Base-by-base conservation (phyloP, 345 rosid species). In the Citrus sinensis region DNA sequence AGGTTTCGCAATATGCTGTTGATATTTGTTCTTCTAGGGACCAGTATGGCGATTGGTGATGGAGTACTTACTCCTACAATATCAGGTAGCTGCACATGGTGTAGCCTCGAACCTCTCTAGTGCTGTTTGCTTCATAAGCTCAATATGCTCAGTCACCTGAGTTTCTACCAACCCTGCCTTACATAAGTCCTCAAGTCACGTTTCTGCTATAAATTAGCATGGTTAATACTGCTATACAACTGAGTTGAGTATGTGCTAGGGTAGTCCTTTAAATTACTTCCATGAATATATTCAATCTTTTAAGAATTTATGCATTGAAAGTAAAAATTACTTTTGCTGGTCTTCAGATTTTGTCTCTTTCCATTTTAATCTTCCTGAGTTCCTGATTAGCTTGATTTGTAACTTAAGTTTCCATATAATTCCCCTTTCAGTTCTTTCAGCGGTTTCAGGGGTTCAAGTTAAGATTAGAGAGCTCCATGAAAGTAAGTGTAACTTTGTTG, bases 21-120 rank as follows among this genome's bases (percentile, higher is more conserved):
- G 76, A 71, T 92, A 70, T 84, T 92, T 78, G 93, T 91, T 72
- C 89, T 95, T 76, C 77, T 92, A 16, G 92, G 97, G 64, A 92
- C 95, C 59, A 86, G 93, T 79, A 88, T 95, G 99, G 89, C 92
- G 7, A 87, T 93, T 75, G 88, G 90, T 35, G 92, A 89, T 82
- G 93, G 95, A 65, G 88, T 95, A 59, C 89, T 95, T 58, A 92
- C 99, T 74, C 95, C 98, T 71, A 87, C 98, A 68, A 93, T 95
- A 73, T 95, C 98, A 82, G 90, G 98, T 93, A 76, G 56, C 65
- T 54, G 24, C 10, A 59, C 70, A 69, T 79, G 54, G 25, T 60
- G 11, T 54, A 35, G 71, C 9, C 40, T 65, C 6, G 22, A 30
- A 46, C 76, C 63, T 66, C 11, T 37, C 19, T 37, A 29, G 0